phyloP scores from a whole-genome alignment of 2,329 filamentous ascomycete genomes.

The Fusarium abutilonis region DNA sequence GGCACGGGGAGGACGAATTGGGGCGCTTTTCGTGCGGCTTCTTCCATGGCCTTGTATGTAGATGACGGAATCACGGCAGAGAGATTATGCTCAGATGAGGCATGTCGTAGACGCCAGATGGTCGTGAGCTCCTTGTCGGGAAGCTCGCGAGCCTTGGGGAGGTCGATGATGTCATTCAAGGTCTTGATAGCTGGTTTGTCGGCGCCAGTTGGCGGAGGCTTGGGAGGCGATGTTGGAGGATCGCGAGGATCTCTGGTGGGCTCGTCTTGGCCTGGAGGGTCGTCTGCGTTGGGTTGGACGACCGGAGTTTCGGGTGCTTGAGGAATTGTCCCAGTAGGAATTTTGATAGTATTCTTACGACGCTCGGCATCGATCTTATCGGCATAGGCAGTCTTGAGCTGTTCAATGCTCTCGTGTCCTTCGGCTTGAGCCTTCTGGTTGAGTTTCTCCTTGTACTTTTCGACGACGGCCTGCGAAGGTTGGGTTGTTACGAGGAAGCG shows the following conservation, averaged over 20 bases:
- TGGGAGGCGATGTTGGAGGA: conserved; percentile 20
- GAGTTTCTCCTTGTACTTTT: conserved; percentile 90
- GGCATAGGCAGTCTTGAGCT: conserved; percentile 83
- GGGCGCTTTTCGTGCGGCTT: conserved; percentile 77
- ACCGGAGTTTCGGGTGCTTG: conserved; percentile 51
- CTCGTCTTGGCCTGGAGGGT: conserved; percentile 41
- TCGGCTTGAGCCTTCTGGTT: conserved; percentile 80
- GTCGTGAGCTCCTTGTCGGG: conserved; percentile 84
- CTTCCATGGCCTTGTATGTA: conserved; percentile 78
- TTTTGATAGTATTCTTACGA: conserved; percentile 69
- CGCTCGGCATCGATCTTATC: conserved; percentile 81
- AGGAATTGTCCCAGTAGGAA: conserved; percentile 46
- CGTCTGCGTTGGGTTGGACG: conserved; percentile 51
- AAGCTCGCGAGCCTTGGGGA: conserved; percentile 78
- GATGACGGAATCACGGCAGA: conserved; percentile 81
- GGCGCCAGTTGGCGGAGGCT: conserved; percentile 27
- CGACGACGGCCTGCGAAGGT: conserved; percentile 72
- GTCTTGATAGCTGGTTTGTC: conserved; percentile 54
- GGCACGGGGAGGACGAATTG: conserved; percentile 92
- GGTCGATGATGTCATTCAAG: conserved; percentile 71
- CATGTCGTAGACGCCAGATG: conserved; percentile 90
- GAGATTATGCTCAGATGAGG: conserved; percentile 75
- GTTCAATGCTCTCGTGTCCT: conserved; percentile 74
- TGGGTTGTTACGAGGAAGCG: conserved; percentile 87
- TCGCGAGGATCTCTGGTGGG: conserved; percentile 24